Evolutionary conservation across 2,329 filamentous ascomycete species (phyloP).

Genomic region (Ascochyta pisi): DNA sequence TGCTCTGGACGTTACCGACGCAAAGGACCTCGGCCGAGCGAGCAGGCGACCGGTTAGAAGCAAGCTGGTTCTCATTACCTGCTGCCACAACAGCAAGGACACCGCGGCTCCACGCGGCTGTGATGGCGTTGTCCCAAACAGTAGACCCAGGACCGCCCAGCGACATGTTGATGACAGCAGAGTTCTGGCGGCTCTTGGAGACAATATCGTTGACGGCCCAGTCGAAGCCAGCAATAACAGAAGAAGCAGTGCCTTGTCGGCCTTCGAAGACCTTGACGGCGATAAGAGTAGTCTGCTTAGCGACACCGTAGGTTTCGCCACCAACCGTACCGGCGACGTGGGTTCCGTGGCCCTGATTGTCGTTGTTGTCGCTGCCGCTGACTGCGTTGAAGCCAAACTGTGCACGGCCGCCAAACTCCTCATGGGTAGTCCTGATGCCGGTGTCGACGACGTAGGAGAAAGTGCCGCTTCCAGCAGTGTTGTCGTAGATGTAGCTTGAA

Average conservation of each 20-base stretch:
- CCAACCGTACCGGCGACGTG: conserved; percentile 45
- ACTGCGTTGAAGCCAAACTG: conserved; percentile 40
- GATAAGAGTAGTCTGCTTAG: conserved; percentile 44
- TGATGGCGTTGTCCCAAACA: conserved; percentile 44
- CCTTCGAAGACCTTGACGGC: conserved; percentile 47
- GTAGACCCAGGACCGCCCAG: conserved; percentile 40
- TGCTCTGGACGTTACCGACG: conserved; percentile 44
- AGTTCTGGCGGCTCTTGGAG: conserved; percentile 32
- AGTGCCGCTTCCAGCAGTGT: conserved; percentile 31
- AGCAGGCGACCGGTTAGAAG: conserved; percentile 38
- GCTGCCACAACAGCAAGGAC: conserved; percentile 46
- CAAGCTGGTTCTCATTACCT: conserved; percentile 43
- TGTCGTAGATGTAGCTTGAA: conserved; percentile 38
- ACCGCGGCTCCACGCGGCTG: conserved; percentile 39
- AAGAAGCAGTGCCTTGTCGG: conserved; percentile 23
- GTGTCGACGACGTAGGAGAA: conserved; percentile 68
- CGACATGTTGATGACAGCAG: conserved; percentile 49
- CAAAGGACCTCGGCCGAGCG: conserved; percentile 46
- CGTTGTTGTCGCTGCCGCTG: conserved; percentile 21
- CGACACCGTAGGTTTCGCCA: conserved; percentile 41
- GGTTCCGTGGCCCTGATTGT: conserved; percentile 43
- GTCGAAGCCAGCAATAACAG: conserved; percentile 40
- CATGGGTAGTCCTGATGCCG: conserved; percentile 64
- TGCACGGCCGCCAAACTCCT: conserved; percentile 42
- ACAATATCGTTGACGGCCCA: conserved; percentile 48